These are phyloP conservation scores for Aegilops longissima DNA, from an alignment of 176 grass and related monocot genomes.

Conservation along the genomic window DNA sequence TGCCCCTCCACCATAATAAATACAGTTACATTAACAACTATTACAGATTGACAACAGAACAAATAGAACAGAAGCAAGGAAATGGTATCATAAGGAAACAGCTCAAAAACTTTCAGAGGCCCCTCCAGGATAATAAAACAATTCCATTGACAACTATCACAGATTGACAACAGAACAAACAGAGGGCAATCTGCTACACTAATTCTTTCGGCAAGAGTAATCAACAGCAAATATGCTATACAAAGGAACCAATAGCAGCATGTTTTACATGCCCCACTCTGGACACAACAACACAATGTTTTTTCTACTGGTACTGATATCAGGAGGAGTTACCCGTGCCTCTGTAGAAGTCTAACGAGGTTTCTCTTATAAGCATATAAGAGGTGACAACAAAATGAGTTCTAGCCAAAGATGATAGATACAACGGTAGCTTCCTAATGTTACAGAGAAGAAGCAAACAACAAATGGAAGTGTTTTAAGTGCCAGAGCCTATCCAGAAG, in stretches of 20 bases:
- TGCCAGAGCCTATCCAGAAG: neutral
- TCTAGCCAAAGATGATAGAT: conserved; percentile 9
- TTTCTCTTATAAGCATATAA: neutral
- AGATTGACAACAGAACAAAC: neutral
- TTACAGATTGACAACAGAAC: neutral
- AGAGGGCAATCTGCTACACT: neutral
- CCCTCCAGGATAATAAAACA: neutral
- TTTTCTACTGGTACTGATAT: neutral
- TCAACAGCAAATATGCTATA: conserved; percentile 1
- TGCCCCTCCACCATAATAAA: neutral
- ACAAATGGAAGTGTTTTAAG: neutral
- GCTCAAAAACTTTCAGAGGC: neutral
- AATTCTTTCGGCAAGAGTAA: conserved; percentile 15
- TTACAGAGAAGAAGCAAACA: conserved; percentile 22
- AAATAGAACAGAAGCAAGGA: neutral
- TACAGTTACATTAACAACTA: conserved; percentile 11
- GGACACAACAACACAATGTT: neutral
- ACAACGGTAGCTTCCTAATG: neutral
- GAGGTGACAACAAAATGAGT: neutral
- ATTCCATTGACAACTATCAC: conserved; percentile 5
- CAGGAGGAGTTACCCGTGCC: neutral
- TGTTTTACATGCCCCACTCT: neutral
- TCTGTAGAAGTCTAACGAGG: neutral
- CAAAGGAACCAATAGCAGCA: conserved; percentile 2
- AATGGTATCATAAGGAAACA: neutral